Evolutionary conservation across 257 asterid genomes (phyloP).

Genomic region (Mentha longifolia): DNA sequence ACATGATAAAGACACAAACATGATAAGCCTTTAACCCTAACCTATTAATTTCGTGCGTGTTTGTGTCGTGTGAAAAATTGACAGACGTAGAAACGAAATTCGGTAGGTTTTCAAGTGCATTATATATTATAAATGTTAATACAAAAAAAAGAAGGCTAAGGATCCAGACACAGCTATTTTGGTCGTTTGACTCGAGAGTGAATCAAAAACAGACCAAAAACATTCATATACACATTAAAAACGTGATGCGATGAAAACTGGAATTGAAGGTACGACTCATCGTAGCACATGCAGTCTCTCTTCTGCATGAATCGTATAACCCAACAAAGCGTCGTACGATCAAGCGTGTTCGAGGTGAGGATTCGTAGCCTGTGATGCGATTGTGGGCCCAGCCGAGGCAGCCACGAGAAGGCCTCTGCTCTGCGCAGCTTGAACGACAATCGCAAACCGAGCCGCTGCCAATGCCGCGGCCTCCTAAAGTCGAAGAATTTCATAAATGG

Average conservation of each 20-base stretch:
- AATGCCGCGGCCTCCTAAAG: constrained; percentile 81
- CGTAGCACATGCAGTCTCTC: background rate
- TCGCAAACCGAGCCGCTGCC: constrained; percentile 83
- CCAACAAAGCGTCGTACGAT: background rate
- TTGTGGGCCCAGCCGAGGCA: constrained; percentile 55
- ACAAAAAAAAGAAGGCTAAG: constrained; percentile 24
- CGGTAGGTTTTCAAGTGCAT: constrained; percentile 4
- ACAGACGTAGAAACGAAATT: too few species aligned
- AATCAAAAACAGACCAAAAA: background rate
- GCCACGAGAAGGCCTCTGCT: constrained; percentile 62
- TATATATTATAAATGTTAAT: background rate
- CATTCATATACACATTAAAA: constrained; percentile 32
- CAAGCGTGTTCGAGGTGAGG: constrained; percentile 55
- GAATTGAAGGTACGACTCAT: constrained; percentile 9
- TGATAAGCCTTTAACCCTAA: too few species aligned
- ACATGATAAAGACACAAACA: too few species aligned
- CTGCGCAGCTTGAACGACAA: constrained; percentile 83
- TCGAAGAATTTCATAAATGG: constrained; percentile 9
- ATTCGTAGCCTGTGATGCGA: constrained; percentile 36
- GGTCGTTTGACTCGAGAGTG: background rate
- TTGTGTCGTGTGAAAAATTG: too few species aligned
- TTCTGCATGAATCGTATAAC: background rate
- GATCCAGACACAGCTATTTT: background rate
- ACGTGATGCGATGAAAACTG: background rate
- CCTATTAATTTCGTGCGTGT: too few species aligned